These are phyloP conservation scores for Hevea brasiliensis DNA, from an alignment of 345 rosid genomes.

Conservation along the genomic window DNA sequence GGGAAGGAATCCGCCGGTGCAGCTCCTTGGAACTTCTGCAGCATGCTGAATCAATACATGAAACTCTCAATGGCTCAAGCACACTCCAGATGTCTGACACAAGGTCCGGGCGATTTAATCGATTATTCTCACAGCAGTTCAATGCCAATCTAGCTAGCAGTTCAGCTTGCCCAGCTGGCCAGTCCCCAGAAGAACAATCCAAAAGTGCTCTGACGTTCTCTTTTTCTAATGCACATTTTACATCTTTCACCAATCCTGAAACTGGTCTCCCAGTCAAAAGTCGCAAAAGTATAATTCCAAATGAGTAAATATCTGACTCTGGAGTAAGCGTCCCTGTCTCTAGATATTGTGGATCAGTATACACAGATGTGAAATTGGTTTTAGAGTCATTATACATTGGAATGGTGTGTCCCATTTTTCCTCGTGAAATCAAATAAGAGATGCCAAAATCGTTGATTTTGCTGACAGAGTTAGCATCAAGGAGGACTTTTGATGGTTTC, in stretches of 20 bases:
- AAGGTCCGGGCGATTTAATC: conserved; percentile 54
- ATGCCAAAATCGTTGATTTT: conserved; percentile 73
- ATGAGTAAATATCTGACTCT: conserved; percentile 70
- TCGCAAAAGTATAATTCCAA: conserved; percentile 73
- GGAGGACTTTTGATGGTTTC: conserved; percentile 78
- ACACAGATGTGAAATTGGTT: conserved; percentile 24
- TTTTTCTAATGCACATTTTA: conserved; percentile 61
- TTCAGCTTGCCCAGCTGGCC: conserved; percentile 60
- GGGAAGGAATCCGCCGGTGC: conserved; percentile 55
- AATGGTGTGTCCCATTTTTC: neutral
- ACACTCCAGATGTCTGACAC: conserved; percentile 47
- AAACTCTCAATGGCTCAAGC: conserved; percentile 53
- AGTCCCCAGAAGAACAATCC: conserved; percentile 73
- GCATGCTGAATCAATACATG: conserved; percentile 33
- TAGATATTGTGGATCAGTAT: conserved; percentile 57
- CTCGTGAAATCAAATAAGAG: conserved; percentile 44
- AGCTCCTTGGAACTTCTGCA: conserved; percentile 41
- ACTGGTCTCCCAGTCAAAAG: conserved; percentile 71
- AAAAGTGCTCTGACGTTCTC: conserved; percentile 54
- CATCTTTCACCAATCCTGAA: conserved; percentile 50
- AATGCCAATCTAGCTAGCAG: conserved; percentile 62
- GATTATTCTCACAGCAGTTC: conserved; percentile 62
- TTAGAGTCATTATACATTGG: conserved; percentile 10
- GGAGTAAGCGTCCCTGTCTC: conserved; percentile 47
- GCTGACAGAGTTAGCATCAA: conserved; percentile 62